These are phyloP conservation scores for Phytopythium mirpurense DNA, from an alignment of 352 stramenopile species.

Conservation along the genomic window DNA sequence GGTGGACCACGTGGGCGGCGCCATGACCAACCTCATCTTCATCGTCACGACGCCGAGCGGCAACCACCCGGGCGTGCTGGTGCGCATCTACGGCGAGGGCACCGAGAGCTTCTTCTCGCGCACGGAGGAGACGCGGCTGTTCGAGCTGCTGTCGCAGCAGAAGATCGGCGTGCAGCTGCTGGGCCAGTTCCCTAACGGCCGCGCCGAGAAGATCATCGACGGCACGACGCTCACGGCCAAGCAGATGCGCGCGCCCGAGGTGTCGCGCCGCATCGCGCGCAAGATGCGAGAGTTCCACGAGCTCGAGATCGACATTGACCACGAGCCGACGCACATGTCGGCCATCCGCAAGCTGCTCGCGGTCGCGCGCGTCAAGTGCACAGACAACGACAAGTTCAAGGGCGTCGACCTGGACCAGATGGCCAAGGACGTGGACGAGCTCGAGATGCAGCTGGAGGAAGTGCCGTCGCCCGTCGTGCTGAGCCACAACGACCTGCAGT, in stretches of 20 bases:
- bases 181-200: constrained; percentile 74
- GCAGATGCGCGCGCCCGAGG: constrained; percentile 55
- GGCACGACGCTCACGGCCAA: constrained; percentile 59
- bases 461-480: constrained; percentile 78
- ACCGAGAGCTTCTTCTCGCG: constrained; percentile 81
- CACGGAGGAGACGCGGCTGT: constrained; percentile 69
- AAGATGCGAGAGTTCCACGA: constrained; percentile 72
- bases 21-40: constrained; percentile 88
- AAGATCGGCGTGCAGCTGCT: constrained; percentile 72
- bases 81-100: constrained; percentile 79
- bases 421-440: constrained; percentile 37
- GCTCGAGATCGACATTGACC: constrained; percentile 63
- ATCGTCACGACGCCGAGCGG: constrained; percentile 60
- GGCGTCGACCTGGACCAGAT: constrained; percentile 45
- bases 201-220: constrained; percentile 71
- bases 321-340: constrained; percentile 41
- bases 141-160: constrained; percentile 61
- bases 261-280: constrained; percentile 46
- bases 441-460: constrained; percentile 41
- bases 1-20: constrained; percentile 63
- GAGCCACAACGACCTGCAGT: constrained; percentile 92
- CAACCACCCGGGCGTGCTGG: constrained; percentile 58
- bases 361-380: constrained; percentile 52
- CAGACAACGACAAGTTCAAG: constrained; percentile 28
- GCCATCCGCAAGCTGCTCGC: constrained; percentile 55